Percentiles rank a stretch among this genome's conserved stretches.
Conservation (phyloP, 768 basidiomycete genomes). For the Amanita phalloides region DNA sequence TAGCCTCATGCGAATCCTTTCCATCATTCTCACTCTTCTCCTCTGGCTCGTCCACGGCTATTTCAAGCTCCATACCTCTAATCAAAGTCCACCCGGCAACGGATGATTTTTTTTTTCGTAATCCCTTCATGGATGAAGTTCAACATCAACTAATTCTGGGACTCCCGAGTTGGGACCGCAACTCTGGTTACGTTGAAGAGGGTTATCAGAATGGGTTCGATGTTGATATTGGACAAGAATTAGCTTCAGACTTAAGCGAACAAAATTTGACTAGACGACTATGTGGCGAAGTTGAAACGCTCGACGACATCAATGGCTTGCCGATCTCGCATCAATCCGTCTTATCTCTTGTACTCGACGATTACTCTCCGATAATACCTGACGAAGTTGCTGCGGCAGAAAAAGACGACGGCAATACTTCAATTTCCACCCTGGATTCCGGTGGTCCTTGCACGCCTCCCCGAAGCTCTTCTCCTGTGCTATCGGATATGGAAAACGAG, state of each 20-base stretch:
- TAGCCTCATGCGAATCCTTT: neutral
- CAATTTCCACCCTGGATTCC: constrained; percentile 12
- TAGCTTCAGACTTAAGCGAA: neutral
- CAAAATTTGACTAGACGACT: neutral
- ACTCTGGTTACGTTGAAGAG: neutral
- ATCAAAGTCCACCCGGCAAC: neutral
- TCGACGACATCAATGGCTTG: neutral
- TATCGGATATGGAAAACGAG: neutral
- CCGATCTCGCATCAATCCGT: neutral
- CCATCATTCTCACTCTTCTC: neutral
- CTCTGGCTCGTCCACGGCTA: neutral
- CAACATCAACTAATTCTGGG: neutral
- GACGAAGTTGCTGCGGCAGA: neutral
- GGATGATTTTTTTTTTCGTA: neutral
- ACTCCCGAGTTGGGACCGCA: neutral
- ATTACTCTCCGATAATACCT: neutral
- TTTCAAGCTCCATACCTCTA: neutral
- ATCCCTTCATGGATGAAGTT: neutral
- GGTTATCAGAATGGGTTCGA: neutral
- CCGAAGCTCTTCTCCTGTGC: neutral
- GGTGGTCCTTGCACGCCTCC: constrained; percentile 11
- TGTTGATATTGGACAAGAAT: neutral
- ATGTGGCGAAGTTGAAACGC: neutral
- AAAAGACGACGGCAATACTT: constrained; percentile 8
- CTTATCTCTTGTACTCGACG: neutral